A percentile compares a stretch with the other conserved stretches of the same genome.
Conservation (phyloP, 2,329 filamentous ascomycete species). For the Aspergillus pseudonomiae region DNA sequence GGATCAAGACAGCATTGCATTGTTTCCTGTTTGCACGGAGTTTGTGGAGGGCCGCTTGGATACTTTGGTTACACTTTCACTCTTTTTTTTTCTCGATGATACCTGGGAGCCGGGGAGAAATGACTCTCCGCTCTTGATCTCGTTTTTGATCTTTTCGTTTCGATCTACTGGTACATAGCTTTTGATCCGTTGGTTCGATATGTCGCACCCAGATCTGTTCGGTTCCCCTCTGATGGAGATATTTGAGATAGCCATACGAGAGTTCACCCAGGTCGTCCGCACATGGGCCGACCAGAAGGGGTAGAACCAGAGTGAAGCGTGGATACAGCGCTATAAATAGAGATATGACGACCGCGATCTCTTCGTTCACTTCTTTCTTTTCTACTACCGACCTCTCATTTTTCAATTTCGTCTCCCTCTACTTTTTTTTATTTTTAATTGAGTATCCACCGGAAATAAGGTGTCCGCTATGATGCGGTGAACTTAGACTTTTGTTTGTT, state of each 20-base stretch:
- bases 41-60: conserved; percentile 12
- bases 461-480: background rate
- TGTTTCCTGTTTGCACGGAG: conserved; percentile 11
- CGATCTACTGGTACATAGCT: conserved; percentile 2
- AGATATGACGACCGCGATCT: background rate
- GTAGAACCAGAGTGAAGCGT: conserved; percentile 1
- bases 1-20: conserved; percentile 20
- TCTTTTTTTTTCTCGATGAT: conserved; percentile 8
- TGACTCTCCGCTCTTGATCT: conserved; percentile 1
- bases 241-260: conserved; percentile 5
- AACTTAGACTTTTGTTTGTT: background rate
- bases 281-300: background rate
- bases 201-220: background rate
- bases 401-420: background rate
- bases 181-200: background rate
- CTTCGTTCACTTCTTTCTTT: background rate
- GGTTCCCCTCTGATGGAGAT: background rate
- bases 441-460: background rate
- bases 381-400: background rate
- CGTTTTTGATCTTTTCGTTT: background rate
- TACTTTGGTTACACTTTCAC: background rate
- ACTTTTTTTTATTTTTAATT: background rate
- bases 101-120: conserved; percentile 4
- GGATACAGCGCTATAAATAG: conserved; percentile 1
- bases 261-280: background rate